phyloP scores from a whole-genome alignment of 1,284 basidiomycete genomes.

The Tilletia setariae region DNA sequence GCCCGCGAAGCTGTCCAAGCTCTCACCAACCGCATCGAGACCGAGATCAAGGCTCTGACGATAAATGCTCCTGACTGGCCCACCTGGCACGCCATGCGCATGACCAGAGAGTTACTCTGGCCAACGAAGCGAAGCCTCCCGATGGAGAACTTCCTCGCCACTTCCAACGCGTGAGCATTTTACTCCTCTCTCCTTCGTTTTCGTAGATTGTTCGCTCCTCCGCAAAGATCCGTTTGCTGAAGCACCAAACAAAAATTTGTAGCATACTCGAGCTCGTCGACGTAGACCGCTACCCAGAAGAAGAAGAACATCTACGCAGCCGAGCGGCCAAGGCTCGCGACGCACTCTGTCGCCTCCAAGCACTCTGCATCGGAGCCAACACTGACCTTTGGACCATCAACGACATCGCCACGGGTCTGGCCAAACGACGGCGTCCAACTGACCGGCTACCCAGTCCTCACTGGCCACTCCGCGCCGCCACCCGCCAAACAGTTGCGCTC shows the following conservation, averaged over 20 bases:
- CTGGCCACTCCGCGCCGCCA: background rate
- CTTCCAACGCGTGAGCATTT: conserved; percentile 77
- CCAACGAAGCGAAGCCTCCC: conserved; percentile 69
- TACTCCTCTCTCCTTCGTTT: background rate
- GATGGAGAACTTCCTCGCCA: conserved; percentile 71
- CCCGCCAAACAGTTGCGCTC: background rate
- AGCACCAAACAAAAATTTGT: no score
- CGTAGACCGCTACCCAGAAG: background rate
- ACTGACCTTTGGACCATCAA: conserved; percentile 19
- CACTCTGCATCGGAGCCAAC: conserved; percentile 15
- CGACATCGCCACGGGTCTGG: conserved; percentile 14
- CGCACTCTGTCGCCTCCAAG: conserved; percentile 12
- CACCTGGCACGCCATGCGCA: conserved; percentile 75
- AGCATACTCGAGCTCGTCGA: conserved; percentile 2
- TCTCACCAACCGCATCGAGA: conserved; percentile 72
- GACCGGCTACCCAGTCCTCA: background rate
- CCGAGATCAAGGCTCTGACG: conserved; percentile 69
- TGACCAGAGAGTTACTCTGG: conserved; percentile 87
- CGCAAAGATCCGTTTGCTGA: no score
- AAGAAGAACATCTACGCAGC: conserved; percentile 6
- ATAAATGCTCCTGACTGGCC: conserved; percentile 94
- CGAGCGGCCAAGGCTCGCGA: conserved; percentile 14
- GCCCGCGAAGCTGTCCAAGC: conserved; percentile 79
- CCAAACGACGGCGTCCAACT: background rate
- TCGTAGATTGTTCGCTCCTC: no score